Conservation (phyloP, 208 protist genomes). For the Porcisia deanei region DNA sequence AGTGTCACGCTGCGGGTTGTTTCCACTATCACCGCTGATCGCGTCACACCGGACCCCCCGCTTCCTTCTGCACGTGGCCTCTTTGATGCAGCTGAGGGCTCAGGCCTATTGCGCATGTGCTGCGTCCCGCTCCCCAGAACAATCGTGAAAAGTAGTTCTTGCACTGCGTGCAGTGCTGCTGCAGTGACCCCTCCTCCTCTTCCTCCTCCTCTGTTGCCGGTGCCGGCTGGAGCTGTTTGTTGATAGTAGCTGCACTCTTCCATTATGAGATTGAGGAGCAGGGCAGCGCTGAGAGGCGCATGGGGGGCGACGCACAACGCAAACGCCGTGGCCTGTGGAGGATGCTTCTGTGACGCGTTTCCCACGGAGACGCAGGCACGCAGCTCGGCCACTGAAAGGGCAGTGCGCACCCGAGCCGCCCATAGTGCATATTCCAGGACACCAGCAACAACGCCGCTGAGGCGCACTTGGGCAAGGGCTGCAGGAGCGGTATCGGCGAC, state of each 20-base stretch:
- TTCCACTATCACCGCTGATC: conserved; percentile 15
- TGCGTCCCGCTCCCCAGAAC: conserved; percentile 44
- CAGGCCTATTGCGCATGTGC: conserved; percentile 29
- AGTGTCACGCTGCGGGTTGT: conserved; percentile 49
- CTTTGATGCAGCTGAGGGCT: conserved; percentile 4
- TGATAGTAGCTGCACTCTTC: conserved; percentile 26
- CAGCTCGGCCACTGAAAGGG: conserved; percentile 9
- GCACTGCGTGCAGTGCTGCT: conserved; percentile 44
- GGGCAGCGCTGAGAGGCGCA: conserved; percentile 15
- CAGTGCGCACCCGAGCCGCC: conserved; percentile 22
- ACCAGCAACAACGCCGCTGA: conserved; percentile 59
- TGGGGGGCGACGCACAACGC: not conserved
- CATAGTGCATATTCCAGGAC: conserved; percentile 65
- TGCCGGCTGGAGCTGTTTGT: conserved; percentile 16
- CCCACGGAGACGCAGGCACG: conserved; percentile 18
- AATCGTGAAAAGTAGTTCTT: conserved; percentile 66
- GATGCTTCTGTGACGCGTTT: not conserved
- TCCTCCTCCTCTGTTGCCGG: too few species aligned
- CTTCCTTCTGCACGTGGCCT: conserved; percentile 5
- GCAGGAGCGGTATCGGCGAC: not conserved
- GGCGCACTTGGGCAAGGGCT: conserved; percentile 8
- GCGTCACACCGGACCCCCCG: not conserved
- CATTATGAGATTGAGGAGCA: conserved; percentile 23
- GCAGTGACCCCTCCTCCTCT: not conserved
- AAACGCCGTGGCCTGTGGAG: not conserved